Evolutionary conservation across 345 rosid genomes (phyloP).

Genomic region (Eucalyptus microcorys): DNA sequence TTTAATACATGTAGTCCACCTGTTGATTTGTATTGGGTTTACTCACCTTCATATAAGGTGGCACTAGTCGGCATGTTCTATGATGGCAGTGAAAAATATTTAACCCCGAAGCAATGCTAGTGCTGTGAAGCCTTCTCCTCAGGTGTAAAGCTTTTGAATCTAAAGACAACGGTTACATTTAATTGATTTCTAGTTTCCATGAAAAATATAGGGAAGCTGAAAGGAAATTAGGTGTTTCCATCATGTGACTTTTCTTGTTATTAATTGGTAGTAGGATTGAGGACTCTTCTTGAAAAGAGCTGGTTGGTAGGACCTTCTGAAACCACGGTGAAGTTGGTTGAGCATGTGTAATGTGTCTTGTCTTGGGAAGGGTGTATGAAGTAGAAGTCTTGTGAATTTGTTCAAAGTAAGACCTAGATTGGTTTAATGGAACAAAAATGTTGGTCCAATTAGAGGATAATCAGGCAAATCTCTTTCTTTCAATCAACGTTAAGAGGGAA

Average conservation of each 20-base stretch:
- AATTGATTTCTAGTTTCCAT: background rate
- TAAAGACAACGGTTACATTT: background rate
- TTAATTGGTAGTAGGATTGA: background rate
- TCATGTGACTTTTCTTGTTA: background rate
- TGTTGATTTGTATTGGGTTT: background rate
- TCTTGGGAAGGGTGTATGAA: background rate
- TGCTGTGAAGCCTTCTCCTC: background rate
- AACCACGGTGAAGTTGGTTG: background rate
- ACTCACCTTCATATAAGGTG: background rate
- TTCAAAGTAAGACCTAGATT: background rate
- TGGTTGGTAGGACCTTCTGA: background rate
- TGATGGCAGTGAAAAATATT: background rate
- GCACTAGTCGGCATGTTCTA: background rate
- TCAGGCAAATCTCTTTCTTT: background rate
- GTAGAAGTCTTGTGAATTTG: background rate
- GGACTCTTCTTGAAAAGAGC: background rate
- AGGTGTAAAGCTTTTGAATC: background rate
- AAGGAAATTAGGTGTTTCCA: background rate
- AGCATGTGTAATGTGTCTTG: background rate
- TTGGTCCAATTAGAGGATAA: background rate
- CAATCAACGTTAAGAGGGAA: background rate
- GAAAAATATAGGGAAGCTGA: background rate
- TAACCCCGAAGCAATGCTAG: background rate
- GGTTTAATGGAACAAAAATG: background rate
- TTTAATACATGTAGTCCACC: background rate